Conservation (phyloP, 176 grass and related monocot species). For the Paspalum vaginatum region DNA sequence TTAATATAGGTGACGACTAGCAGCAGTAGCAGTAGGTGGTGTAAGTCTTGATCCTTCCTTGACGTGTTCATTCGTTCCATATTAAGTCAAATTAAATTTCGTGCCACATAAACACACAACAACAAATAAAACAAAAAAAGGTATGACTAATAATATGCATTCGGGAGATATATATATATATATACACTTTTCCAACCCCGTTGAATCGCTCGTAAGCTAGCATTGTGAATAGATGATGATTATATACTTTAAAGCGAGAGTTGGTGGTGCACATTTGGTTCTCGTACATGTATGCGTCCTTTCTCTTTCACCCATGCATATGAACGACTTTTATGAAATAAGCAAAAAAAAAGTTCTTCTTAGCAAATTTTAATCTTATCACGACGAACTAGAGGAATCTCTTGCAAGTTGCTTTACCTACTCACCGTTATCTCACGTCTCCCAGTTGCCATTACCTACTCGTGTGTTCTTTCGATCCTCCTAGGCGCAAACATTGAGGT, state of each 20-base stretch:
- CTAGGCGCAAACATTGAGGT: no score
- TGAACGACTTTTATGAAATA: neutral
- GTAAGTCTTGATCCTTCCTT: conserved; percentile 43
- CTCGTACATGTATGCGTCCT: neutral
- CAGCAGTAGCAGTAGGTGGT: conserved; percentile 43
- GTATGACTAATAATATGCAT: neutral
- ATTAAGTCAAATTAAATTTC: conserved; percentile 28
- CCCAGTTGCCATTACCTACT: neutral
- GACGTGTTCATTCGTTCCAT: conserved; percentile 2
- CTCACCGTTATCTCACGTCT: neutral
- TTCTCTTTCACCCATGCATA: conserved; percentile 1
- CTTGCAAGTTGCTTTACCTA: neutral
- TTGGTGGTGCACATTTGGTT: neutral
- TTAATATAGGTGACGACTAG: conserved; percentile 23
- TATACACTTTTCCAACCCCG: neutral
- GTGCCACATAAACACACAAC: neutral
- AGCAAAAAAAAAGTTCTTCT: neutral
- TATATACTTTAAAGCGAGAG: neutral
- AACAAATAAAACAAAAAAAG: neutral
- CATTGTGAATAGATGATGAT: no score
- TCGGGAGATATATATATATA: neutral
- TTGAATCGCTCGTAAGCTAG: neutral
- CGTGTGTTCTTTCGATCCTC: no score
- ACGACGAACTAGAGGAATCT: neutral
- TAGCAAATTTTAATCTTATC: neutral